Percentiles rank a stretch among this genome's conserved stretches.
Conservation (phyloP, 768 basidiomycete genomes). For the Collybia mongolica region DNA sequence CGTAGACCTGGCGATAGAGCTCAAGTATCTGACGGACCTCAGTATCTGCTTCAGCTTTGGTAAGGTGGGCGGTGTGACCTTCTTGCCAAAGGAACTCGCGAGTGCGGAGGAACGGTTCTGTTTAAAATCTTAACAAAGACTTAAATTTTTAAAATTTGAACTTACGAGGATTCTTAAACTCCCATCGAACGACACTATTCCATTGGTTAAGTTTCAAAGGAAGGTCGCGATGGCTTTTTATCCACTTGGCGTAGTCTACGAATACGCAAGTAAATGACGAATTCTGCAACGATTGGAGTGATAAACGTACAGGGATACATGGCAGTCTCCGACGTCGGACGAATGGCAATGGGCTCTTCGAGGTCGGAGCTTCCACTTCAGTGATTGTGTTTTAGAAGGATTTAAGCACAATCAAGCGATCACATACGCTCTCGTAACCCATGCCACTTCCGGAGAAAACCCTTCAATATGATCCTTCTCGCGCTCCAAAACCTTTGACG, state of each 20-base stretch:
- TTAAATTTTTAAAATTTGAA: slow-evolving; percentile 6
- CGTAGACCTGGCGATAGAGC: slow-evolving; percentile 92
- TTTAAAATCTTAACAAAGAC: not conserved
- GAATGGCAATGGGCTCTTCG: slow-evolving; percentile 96
- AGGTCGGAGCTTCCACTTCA: slow-evolving; percentile 79
- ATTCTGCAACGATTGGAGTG: not conserved
- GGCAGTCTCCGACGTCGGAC: slow-evolving; percentile 96
- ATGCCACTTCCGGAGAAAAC: slow-evolving; percentile 99
- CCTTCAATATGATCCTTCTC: slow-evolving; percentile 99
- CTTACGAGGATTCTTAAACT: slow-evolving; percentile 98
- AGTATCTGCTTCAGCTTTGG: slow-evolving; percentile 83
- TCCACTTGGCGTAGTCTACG: slow-evolving; percentile 97
- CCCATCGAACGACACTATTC: slow-evolving; percentile 99
- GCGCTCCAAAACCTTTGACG: slow-evolving; percentile 85
- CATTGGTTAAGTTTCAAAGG: slow-evolving; percentile 98
- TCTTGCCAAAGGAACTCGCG: slow-evolving; percentile 99
- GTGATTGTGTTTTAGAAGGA: not conserved
- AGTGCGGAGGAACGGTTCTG: slow-evolving; percentile 97
- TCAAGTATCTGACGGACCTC: slow-evolving; percentile 96
- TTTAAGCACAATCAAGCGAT: not conserved
- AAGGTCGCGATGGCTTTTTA: slow-evolving; percentile 94
- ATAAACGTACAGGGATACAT: slow-evolving; percentile 91
- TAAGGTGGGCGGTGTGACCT: slow-evolving; percentile 94
- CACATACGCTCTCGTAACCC: slow-evolving; percentile 83
- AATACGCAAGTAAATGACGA: not conserved